Evolutionary conservation across 306 rosid genomes (phyloP).

Genomic region (Corylus avellana): DNA sequence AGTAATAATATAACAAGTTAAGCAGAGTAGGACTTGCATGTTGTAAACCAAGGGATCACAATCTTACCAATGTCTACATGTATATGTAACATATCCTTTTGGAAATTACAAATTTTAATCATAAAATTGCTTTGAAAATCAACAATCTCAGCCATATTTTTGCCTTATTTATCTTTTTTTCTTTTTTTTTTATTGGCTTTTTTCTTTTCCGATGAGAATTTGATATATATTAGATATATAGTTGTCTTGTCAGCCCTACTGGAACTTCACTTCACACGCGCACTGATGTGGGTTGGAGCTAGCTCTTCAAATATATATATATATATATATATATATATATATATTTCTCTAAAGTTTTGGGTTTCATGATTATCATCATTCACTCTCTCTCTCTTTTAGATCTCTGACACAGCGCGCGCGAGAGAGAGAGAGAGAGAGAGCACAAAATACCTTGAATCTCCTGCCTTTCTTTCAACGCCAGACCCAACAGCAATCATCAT

Average conservation of each 20-base stretch:
- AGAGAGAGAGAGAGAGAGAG: background rate
- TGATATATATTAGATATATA: background rate
- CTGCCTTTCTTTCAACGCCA: conserved; percentile 45
- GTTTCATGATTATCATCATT: conserved; percentile 26
- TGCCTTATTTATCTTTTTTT: too few species aligned
- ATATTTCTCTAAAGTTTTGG: background rate
- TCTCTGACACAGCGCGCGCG: conserved; percentile 23
- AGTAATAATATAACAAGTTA: too few species aligned
- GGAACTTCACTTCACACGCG: background rate
- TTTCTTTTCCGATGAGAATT: background rate
- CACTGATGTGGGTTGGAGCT: background rate
- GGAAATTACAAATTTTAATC: too few species aligned
- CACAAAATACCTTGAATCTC: conserved; percentile 34
- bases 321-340: too few species aligned
- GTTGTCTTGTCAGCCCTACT: background rate
- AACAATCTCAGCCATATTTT: too few species aligned
- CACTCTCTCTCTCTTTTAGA: conserved; percentile 9
- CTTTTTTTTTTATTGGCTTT: background rate
- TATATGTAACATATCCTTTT: too few species aligned
- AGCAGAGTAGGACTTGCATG: too few species aligned
- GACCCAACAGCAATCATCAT: conserved; percentile 49
- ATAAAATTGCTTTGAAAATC: too few species aligned
- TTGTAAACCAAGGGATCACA: too few species aligned
- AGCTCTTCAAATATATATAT: background rate
- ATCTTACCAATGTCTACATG: too few species aligned